phyloP scores from a whole-genome alignment of 441 rosid genomes.

The Mallotus repandus region DNA sequence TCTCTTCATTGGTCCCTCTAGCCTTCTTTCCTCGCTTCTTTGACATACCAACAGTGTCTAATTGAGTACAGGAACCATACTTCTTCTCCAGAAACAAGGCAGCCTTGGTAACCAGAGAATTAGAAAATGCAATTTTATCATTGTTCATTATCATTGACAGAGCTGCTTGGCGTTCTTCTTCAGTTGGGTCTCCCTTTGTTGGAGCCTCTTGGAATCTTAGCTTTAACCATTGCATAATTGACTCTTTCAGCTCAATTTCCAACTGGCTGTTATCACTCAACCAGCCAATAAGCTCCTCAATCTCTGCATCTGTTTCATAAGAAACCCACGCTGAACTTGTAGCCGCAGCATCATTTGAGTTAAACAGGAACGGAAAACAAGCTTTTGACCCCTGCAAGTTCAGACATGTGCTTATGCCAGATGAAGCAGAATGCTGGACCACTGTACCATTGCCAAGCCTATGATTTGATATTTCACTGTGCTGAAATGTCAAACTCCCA shows the following conservation, averaged over 20 bases:
- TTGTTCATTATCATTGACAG: constrained; percentile 21
- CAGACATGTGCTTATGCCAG: constrained; percentile 18
- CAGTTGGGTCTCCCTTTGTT: constrained; percentile 34
- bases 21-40: constrained; percentile 58
- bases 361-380: constrained; percentile 52
- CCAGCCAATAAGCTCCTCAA: constrained; percentile 72
- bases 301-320: constrained; percentile 75
- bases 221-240: constrained; percentile 63
- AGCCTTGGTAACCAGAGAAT: constrained; percentile 67
- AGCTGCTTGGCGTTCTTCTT: constrained; percentile 32
- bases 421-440: constrained; percentile 28
- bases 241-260: constrained; percentile 80
- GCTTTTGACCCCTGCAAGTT: constrained; percentile 56
- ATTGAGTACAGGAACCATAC: constrained; percentile 56
- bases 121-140: constrained; percentile 33
- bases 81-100: constrained; percentile 65
- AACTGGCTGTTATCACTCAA: constrained; percentile 58
- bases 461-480: constrained; percentile 27
- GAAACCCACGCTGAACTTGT: constrained; percentile 52
- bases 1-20: constrained; percentile 47
- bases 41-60: constrained; percentile 37
- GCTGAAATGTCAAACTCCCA: constrained; percentile 60
- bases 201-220: constrained; percentile 48
- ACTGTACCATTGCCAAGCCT: constrained; percentile 17
- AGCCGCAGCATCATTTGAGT: constrained; percentile 39